These are phyloP conservation scores for Dovyalis caffra DNA, from an alignment of 345 rosid genomes.

Conservation along the genomic window DNA sequence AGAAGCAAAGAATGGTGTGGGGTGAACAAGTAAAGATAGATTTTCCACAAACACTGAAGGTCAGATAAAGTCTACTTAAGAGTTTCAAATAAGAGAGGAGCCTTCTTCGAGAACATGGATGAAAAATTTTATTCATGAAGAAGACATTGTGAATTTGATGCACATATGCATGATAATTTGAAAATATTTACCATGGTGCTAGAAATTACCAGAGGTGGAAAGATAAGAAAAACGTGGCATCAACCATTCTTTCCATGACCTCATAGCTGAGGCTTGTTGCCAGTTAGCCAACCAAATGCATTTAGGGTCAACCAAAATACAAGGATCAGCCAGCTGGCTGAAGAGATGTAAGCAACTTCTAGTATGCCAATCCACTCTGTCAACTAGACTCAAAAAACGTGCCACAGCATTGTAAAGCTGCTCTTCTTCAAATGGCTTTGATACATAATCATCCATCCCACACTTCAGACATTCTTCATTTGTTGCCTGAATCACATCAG, in stretches of 20 bases:
- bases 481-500: conserved; percentile 84
- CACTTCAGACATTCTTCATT: conserved; percentile 67
- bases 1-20: background rate
- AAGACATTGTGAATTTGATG: background rate
- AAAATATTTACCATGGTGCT: background rate
- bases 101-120: background rate
- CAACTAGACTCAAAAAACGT: conserved; percentile 55
- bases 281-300: conserved; percentile 15
- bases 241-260: background rate
- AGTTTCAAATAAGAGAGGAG: background rate
- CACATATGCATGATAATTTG: background rate
- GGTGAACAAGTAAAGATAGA: background rate
- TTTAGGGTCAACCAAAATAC: conserved; percentile 13
- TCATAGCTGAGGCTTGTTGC: conserved; percentile 11
- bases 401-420: conserved; percentile 79
- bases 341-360: conserved; percentile 14
- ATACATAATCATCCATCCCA: conserved; percentile 87
- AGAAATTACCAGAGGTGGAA: conserved; percentile 13
- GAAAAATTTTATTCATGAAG: background rate
- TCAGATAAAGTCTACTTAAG: background rate
- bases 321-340: conserved; percentile 22
- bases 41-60: background rate
- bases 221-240: background rate
- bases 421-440: conserved; percentile 82
- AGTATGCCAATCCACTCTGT: conserved; percentile 16